Percentiles rank a stretch among this genome's conserved stretches.
phyloP scores from a whole-genome alignment of 2,329 filamentous ascomycete species.

The Verticillium nonalfalfae region DNA sequence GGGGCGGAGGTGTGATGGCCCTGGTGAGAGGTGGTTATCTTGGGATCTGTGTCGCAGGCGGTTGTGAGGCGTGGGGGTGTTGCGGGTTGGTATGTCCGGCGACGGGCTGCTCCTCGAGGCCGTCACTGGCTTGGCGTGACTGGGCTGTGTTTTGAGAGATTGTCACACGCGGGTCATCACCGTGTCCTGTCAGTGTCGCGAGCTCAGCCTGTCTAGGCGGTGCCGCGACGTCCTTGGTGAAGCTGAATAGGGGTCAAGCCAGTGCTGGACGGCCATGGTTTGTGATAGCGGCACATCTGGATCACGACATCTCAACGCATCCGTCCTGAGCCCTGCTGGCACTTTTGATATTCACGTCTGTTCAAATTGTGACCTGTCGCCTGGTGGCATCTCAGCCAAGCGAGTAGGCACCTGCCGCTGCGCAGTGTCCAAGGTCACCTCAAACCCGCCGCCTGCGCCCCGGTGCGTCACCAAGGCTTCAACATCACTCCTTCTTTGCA shows the following conservation, averaged over 20 bases:
- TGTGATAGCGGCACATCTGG: too few species aligned
- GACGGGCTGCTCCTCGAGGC: neutral
- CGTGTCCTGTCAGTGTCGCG: too few species aligned
- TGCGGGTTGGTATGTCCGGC: neutral
- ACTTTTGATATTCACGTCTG: too few species aligned
- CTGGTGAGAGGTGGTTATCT: neutral
- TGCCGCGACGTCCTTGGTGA: neutral
- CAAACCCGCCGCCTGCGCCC: neutral
- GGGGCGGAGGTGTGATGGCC: neutral
- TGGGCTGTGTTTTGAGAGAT: neutral
- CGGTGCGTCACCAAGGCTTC: neutral
- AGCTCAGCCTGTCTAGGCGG: neutral
- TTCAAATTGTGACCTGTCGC: too few species aligned
- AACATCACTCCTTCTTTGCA: constrained; percentile 24
- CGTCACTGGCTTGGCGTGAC: neutral
- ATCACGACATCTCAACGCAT: too few species aligned
- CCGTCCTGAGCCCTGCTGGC: too few species aligned
- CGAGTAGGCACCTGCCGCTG: neutral
- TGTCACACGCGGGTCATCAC: neutral
- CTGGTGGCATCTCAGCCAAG: too few species aligned
- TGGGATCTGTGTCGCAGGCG: neutral
- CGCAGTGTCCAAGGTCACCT: neutral
- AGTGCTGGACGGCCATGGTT: too few species aligned
- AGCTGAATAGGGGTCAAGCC: neutral
- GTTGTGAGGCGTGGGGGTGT: neutral